These are phyloP conservation scores for Fusarium kyushuense DNA, from an alignment of 2,329 filamentous ascomycete genomes.

Conservation along the genomic window DNA sequence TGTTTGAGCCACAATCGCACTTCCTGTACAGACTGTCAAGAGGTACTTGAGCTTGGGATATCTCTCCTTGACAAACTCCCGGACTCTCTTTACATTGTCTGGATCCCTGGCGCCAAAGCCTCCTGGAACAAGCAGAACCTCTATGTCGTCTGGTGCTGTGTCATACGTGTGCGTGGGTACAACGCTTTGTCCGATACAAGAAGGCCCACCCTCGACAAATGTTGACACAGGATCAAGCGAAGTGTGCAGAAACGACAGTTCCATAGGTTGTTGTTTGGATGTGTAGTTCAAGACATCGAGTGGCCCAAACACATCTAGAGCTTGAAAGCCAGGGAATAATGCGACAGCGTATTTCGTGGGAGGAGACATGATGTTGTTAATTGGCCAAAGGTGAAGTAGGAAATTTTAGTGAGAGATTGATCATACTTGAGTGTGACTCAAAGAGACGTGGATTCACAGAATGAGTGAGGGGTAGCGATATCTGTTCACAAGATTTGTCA, in stretches of 20 bases:
- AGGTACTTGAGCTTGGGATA: conserved; percentile 62
- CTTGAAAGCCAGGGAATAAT: conserved; percentile 44
- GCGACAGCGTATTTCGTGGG: conserved; percentile 42
- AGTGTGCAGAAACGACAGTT: conserved; percentile 47
- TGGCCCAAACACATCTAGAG: conserved; percentile 51
- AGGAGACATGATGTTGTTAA: conserved; percentile 1
- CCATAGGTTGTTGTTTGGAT: conserved; percentile 40
- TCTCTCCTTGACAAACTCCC: conserved; percentile 57
- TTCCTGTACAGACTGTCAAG: conserved; percentile 73
- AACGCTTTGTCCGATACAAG: conserved; percentile 49
- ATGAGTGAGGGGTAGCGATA: neutral
- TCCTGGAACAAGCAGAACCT: conserved; percentile 57
- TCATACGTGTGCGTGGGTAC: conserved; percentile 55
- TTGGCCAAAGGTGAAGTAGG: accelerated
- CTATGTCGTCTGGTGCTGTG: conserved; percentile 51
- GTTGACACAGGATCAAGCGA: conserved; percentile 50
- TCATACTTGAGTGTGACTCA: too few relatives aligned
- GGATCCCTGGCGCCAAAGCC: conserved; percentile 51
- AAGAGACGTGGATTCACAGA: too few relatives aligned
- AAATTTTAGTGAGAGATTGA: too few relatives aligned
- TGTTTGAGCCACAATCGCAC: conserved; percentile 64
- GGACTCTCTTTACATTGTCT: conserved; percentile 41
- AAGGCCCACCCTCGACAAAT: conserved; percentile 1
- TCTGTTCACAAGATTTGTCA: neutral
- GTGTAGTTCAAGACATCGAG: conserved; percentile 52